Base-by-base conservation (phyloP, 306 rosid species). In the Dalbergia cultrata region DNA sequence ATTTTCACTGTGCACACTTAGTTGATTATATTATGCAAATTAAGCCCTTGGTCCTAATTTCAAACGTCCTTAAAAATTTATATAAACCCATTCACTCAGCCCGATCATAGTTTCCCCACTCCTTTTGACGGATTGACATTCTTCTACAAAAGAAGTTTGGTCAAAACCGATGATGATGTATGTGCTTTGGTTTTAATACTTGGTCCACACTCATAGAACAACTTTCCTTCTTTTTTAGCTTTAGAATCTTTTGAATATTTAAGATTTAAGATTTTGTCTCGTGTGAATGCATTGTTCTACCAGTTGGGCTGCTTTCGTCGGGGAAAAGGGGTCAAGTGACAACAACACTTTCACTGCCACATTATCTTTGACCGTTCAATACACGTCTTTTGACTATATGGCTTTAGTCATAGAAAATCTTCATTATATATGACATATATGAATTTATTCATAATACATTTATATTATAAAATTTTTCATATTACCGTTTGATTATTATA, bases 281-380 rank as follows among this genome's bases (percentile, higher is more conserved):
- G 41, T 33, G 3, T 41, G n/a, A 37, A 7, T 43, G 26, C 5
- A 13, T 68, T 17, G 41, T 37, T 37, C 7, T 73, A 17, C 22
- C 21, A 54, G 41, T 13, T 21, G 31, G 78, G 59, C 50, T 82
- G 69, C 74, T 76, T 50, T 78, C 26, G 47, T 68, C 56, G 70
- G 47, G 54, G 2, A 10, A 21, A 41, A 35, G n/a, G 69, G 22
- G 71, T 57, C 72, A 75, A 67, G 5, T 75, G 72, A 68, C 77
- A 22, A 34, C 26, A 58, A 21, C 16, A 7, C 53, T 53, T 69
- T 70, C 34, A 53, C 31, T 76, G 85, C 67, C 74, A 52, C 67
- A 61, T 52, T 68, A 60, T 22, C 13, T 82, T 37, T 76, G 74
- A 82, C 81, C 73, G 10, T 75, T 65, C 59, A 82, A 75, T 21